phyloP scores from a whole-genome alignment of 31 red algal genomes.

The Endocladia muricata region DNA sequence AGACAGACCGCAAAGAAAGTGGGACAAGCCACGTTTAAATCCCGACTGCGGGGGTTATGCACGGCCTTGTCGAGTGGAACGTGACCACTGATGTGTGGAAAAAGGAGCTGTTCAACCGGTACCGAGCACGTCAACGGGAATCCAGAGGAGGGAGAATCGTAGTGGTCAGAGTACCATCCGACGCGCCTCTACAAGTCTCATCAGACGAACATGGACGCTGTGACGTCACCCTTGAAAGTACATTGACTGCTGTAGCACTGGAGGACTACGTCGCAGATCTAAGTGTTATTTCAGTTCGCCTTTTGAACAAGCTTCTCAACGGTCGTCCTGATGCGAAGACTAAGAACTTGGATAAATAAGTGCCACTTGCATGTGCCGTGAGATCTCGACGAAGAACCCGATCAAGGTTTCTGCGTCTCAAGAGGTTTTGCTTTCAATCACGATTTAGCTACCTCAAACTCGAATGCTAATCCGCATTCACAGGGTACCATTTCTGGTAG shows the following conservation, averaged over 20 bases:
- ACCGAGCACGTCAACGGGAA: too few relatives aligned
- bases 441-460: not conserved
- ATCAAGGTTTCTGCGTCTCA: not conserved
- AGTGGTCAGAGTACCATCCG: too few relatives aligned
- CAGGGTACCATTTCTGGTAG: not conserved
- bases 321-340: too few relatives aligned
- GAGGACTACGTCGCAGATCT: not conserved
- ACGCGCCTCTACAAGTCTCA: too few relatives aligned
- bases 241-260: not conserved
- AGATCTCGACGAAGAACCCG: not conserved
- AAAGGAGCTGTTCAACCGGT: not conserved
- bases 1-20: not conserved
- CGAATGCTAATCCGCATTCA: not conserved
- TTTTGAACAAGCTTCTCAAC: too few relatives aligned
- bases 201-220: not conserved
- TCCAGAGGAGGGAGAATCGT: too few relatives aligned
- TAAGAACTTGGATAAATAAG: too few relatives aligned
- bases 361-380: too few relatives aligned
- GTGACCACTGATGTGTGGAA: not conserved
- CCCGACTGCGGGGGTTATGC: not conserved
- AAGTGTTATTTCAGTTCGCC: not conserved
- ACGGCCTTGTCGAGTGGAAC: not conserved
- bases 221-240: not conserved
- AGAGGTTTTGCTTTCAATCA: not conserved
- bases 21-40: constrained; percentile 11